Evolutionary conservation across 352 stramenopile species (phyloP).

Genomic region (Phytophthora aleatoria): DNA sequence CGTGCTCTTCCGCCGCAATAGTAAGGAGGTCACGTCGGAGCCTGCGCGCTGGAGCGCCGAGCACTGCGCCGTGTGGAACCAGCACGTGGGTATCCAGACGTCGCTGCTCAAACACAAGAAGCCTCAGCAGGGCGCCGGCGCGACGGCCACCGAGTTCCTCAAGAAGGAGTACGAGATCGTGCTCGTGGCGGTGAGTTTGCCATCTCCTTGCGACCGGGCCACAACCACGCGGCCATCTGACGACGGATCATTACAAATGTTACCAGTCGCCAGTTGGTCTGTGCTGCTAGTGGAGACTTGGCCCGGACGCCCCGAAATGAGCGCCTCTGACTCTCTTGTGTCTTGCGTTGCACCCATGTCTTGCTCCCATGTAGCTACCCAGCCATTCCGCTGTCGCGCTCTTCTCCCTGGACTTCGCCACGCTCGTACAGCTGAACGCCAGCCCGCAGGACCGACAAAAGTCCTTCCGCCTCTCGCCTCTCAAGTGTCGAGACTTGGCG

Average conservation of each 20-base stretch:
- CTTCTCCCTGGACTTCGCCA: conserved; percentile 76
- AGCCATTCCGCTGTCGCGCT: conserved; percentile 81
- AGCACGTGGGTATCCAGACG: conserved; percentile 80
- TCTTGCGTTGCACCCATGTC: conserved; percentile 11
- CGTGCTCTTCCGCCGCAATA: conserved; percentile 84
- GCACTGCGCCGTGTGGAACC: conserved; percentile 78
- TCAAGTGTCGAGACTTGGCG: conserved; percentile 79
- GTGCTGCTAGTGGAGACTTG: conserved; percentile 11
- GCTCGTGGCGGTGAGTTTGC: conserved; percentile 60
- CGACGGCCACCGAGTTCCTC: conserved; percentile 48
- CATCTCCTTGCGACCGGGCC: not conserved
- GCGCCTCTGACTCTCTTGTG: conserved; percentile 27
- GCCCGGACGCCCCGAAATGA: conserved; percentile 11
- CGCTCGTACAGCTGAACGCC: conserved; percentile 61
- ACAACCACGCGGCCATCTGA: conserved; percentile 11
- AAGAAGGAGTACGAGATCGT: conserved; percentile 86
- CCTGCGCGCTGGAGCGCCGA: conserved; percentile 67
- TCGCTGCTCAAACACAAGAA: conserved; percentile 68
- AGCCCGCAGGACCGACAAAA: conserved; percentile 44
- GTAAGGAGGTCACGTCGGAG: conserved; percentile 78
- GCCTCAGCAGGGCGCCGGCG: conserved; percentile 7
- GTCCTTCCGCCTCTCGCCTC: conserved; percentile 62
- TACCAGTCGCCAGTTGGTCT: conserved; percentile 13
- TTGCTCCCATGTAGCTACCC: conserved; percentile 43
- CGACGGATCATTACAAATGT: conserved; percentile 1